Conservation (phyloP, 768 basidiomycete genomes). For the Termitomyces sp. region DNA sequence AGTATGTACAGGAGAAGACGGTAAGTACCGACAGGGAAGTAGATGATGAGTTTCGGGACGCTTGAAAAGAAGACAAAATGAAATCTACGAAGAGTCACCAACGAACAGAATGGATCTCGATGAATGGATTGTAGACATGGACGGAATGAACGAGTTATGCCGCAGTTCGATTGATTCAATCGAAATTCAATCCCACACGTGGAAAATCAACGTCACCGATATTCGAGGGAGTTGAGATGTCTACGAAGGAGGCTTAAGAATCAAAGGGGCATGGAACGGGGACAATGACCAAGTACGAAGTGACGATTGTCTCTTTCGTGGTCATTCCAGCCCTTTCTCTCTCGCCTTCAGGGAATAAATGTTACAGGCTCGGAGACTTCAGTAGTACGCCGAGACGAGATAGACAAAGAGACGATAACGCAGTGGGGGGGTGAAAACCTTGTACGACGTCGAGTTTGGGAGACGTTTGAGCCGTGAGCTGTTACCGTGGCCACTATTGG, state of each 20-base stretch:
- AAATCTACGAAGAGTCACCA: background rate
- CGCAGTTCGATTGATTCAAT: background rate
- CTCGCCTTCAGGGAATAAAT: background rate
- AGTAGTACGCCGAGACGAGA: slow-evolving; percentile 12
- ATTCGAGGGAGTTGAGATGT: background rate
- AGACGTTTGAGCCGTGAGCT: background rate
- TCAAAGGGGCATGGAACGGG: slow-evolving; percentile 5
- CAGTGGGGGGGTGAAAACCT: slow-evolving; percentile 4
- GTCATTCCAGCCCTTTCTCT: slow-evolving; percentile 9
- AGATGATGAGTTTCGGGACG: background rate
- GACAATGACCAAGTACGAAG: slow-evolving; percentile 2
- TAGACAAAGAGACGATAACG: slow-evolving; percentile 16
- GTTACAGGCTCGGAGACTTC: slow-evolving; percentile 15
- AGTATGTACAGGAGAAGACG: background rate
- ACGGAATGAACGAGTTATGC: background rate
- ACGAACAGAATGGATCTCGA: background rate
- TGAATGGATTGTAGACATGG: background rate
- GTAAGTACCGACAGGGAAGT: background rate
- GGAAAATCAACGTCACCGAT: background rate
- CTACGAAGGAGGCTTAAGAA: slow-evolving; percentile 1
- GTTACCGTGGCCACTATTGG: slow-evolving; percentile 41
- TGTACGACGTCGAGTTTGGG: background rate
- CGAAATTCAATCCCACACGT: background rate
- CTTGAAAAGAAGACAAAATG: background rate
- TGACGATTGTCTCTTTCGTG: background rate